These are phyloP conservation scores for Phalaenopsis aphrodite DNA, from an alignment of 106 monocot genomes.

Conservation along the genomic window DNA sequence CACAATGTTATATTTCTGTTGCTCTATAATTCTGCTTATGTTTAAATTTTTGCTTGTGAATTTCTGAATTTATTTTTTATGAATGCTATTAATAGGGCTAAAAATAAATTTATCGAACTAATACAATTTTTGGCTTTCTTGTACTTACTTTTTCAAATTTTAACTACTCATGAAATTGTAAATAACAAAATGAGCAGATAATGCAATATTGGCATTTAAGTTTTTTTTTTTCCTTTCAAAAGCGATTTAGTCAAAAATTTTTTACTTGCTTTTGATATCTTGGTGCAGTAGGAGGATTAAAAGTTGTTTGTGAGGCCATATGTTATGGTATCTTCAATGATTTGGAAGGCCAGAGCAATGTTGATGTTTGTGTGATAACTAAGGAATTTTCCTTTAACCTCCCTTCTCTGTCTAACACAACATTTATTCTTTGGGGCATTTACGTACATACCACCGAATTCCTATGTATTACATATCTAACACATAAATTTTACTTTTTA, in stretches of 20 bases:
- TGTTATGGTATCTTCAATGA: conserved; percentile 98
- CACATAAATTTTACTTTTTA: too few relatives aligned
- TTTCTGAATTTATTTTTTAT: too few relatives aligned
- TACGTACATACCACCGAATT: too few relatives aligned
- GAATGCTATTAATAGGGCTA: too few relatives aligned
- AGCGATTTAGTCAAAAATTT: background rate
- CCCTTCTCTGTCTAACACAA: background rate
- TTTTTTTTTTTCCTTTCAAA: background rate
- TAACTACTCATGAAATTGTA: background rate
- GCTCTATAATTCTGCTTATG: too few relatives aligned
- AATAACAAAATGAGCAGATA: background rate
- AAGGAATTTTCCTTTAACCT: conserved; percentile 20
- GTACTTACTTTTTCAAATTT: background rate
- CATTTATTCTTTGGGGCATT: background rate
- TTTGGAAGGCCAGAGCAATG: conserved; percentile 89
- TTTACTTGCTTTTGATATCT: background rate
- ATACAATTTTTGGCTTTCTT: background rate
- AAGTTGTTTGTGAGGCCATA: conserved; percentile 73
- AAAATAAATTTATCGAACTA: background rate
- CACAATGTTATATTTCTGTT: too few relatives aligned
- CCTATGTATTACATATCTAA: too few relatives aligned
- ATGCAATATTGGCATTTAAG: background rate
- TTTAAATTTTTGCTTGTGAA: too few relatives aligned
- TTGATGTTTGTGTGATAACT: conserved; percentile 95
- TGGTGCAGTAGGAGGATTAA: conserved; percentile 62